Evolutionary conservation across 2,329 filamentous ascomycete genomes (phyloP).

Genomic region (Pseudofabraea citricarpa): DNA sequence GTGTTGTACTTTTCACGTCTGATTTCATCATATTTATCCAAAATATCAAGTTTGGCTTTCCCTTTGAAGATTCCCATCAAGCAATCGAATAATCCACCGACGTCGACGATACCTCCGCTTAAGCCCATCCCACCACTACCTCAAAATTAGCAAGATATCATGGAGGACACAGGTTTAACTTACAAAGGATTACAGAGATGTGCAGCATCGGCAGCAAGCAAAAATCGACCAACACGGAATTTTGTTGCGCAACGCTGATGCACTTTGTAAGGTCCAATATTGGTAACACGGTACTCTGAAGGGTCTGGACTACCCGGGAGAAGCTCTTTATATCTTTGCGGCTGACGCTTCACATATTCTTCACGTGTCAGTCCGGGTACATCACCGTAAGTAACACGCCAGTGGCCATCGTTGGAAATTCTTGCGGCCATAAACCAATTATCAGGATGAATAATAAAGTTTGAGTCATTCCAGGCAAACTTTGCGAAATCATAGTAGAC

Average conservation of each 20-base stretch:
- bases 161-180: slow-evolving; percentile 10
- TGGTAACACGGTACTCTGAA: slow-evolving; percentile 49
- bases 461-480: slow-evolving; percentile 47
- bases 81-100: slow-evolving; percentile 57
- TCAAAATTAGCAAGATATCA: background rate
- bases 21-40: slow-evolving; percentile 35
- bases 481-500: slow-evolving; percentile 57
- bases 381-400: slow-evolving; percentile 60
- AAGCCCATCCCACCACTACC: slow-evolving; percentile 52
- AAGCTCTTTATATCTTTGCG: slow-evolving; percentile 49
- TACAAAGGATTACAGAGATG: slow-evolving; percentile 42
- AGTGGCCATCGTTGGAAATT: slow-evolving; percentile 53
- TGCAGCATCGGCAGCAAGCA: slow-evolving; percentile 44
- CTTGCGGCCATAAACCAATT: slow-evolving; percentile 59
- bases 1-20: slow-evolving; percentile 32
- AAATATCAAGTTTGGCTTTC: slow-evolving; percentile 30
- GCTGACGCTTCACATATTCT: slow-evolving; percentile 47
- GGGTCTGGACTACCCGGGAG: slow-evolving; percentile 55
- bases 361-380: slow-evolving; percentile 44
- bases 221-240: slow-evolving; percentile 38
- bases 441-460: slow-evolving; percentile 58
- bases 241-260: slow-evolving; percentile 42
- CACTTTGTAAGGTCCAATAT: slow-evolving; percentile 44
- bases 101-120: slow-evolving; percentile 59
- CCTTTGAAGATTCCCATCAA: slow-evolving; percentile 36